These are phyloP conservation scores for Pisolithus albus DNA, from an alignment of 768 basidiomycete species.

Conservation along the genomic window DNA sequence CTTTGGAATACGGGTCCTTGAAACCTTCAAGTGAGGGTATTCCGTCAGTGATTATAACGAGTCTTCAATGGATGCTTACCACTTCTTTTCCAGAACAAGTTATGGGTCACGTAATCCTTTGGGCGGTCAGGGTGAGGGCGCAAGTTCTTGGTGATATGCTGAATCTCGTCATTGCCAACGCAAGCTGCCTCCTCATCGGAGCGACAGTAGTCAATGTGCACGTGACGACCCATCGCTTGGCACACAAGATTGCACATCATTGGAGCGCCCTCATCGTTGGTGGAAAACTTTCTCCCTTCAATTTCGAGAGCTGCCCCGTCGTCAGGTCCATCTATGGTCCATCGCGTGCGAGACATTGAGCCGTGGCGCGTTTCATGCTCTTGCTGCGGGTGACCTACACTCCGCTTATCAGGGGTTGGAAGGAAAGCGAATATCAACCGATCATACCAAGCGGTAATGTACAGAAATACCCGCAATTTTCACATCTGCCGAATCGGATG, in stretches of 20 bases:
- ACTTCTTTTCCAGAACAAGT: conserved; percentile 50
- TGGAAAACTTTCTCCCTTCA: conserved; percentile 47
- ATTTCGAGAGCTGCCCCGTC: conserved; percentile 41
- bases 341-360: conserved; percentile 52
- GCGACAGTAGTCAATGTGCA: conserved; percentile 52
- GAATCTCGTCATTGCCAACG: conserved; percentile 32
- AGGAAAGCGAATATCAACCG: neutral
- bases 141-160: conserved; percentile 40
- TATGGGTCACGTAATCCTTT: conserved; percentile 52
- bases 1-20: conserved; percentile 58
- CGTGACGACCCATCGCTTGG: conserved; percentile 48
- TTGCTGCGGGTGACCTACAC: conserved; percentile 48
- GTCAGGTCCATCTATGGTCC: conserved; percentile 50
- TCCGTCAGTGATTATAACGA: neutral
- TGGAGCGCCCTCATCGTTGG: conserved; percentile 51
- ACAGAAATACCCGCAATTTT: conserved; percentile 48
- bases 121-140: conserved; percentile 38
- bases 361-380: conserved; percentile 61
- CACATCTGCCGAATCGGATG: conserved; percentile 30
- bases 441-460: conserved; percentile 41
- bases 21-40: conserved; percentile 35
- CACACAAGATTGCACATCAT: conserved; percentile 59
- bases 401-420: neutral
- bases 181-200: conserved; percentile 33
- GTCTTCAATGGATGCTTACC: conserved; percentile 27